phyloP scores from a whole-genome alignment of 768 basidiomycete species.

The Tylopilus cervinicoccineus region DNA sequence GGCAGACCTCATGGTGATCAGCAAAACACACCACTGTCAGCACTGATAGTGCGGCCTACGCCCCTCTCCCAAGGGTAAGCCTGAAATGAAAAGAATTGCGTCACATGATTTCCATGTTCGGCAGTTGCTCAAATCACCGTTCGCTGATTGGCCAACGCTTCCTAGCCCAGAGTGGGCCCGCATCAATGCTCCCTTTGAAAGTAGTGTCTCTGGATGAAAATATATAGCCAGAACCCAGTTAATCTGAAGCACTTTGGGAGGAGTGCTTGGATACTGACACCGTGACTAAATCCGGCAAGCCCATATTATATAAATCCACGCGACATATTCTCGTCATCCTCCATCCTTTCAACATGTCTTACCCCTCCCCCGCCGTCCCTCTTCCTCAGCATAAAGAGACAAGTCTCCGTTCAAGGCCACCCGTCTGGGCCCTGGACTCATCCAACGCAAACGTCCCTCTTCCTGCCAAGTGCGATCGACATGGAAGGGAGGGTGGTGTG shows the following conservation, averaged over 20 bases:
- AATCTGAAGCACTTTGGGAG: too few relatives aligned
- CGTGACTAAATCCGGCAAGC: not conserved
- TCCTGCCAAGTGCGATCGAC: constrained; percentile 54
- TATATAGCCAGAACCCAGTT: too few relatives aligned
- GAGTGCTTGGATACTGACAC: not conserved
- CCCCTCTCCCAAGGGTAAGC: too few relatives aligned
- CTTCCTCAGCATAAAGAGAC: constrained; percentile 17
- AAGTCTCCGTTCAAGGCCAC: constrained; percentile 35
- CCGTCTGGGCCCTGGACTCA: constrained; percentile 63
- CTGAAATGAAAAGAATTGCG: too few relatives aligned
- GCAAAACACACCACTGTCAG: too few relatives aligned
- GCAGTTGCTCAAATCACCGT: constrained; percentile 9
- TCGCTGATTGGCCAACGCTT: constrained; percentile 16
- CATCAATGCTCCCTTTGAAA: too few relatives aligned
- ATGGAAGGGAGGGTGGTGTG: constrained; percentile 54
- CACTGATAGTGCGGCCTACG: too few relatives aligned
- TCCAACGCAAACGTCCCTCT: constrained; percentile 43
- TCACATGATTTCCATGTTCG: not conserved
- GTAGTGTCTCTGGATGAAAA: too few relatives aligned
- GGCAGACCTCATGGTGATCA: too few relatives aligned
- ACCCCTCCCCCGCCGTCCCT: constrained; percentile 14
- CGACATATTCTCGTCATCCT: not conserved
- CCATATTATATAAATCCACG: constrained; percentile 9
- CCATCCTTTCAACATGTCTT: constrained; percentile 16
- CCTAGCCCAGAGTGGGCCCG: too few relatives aligned